Conservation (phyloP, 768 basidiomycete species). For the Grammothele lineata region DNA sequence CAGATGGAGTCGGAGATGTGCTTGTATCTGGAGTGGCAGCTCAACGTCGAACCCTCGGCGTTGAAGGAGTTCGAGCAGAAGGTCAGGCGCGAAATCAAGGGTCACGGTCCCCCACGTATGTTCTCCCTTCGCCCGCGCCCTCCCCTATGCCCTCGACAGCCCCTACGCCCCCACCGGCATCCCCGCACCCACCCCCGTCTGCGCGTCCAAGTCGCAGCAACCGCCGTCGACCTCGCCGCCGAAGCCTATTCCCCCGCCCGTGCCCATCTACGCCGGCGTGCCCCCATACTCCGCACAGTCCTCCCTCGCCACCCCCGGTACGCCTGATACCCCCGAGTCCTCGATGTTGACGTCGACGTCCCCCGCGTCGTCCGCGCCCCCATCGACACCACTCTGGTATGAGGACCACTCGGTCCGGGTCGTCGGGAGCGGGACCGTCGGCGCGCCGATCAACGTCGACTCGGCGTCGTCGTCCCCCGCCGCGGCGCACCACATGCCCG, state of each 20-base stretch:
- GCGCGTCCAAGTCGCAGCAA: too few species aligned
- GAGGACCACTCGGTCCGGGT: slow-evolving; percentile 22
- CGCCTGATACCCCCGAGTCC: slow-evolving; percentile 23
- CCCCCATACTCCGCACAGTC: too few species aligned
- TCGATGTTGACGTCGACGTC: too few species aligned
- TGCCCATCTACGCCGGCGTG: slow-evolving; percentile 11
- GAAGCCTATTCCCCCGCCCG: slow-evolving; percentile 13
- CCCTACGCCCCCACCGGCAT: slow-evolving; percentile 24
- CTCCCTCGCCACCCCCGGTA: slow-evolving; percentile 12
- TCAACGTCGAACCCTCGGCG: slow-evolving; percentile 65
- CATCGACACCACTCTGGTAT: slow-evolving; percentile 25
- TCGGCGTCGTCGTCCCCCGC: not conserved
- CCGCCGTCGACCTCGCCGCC: too few species aligned
- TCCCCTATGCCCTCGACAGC: slow-evolving; percentile 27
- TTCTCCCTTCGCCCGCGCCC: slow-evolving; percentile 43
- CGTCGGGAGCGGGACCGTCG: slow-evolving; percentile 9
- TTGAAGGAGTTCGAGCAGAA: slow-evolving; percentile 57
- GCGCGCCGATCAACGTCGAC: slow-evolving; percentile 11
- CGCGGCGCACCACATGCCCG: slow-evolving; percentile 2
- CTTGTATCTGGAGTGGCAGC: slow-evolving; percentile 89
- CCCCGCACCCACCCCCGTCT: too few species aligned
- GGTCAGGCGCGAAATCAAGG: slow-evolving; percentile 57
- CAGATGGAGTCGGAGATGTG: slow-evolving; percentile 97
- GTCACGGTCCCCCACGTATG: slow-evolving; percentile 53
- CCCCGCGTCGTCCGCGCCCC: slow-evolving; percentile 28